phyloP scores from a whole-genome alignment of 345 rosid genomes.

The Turritis glabra region DNA sequence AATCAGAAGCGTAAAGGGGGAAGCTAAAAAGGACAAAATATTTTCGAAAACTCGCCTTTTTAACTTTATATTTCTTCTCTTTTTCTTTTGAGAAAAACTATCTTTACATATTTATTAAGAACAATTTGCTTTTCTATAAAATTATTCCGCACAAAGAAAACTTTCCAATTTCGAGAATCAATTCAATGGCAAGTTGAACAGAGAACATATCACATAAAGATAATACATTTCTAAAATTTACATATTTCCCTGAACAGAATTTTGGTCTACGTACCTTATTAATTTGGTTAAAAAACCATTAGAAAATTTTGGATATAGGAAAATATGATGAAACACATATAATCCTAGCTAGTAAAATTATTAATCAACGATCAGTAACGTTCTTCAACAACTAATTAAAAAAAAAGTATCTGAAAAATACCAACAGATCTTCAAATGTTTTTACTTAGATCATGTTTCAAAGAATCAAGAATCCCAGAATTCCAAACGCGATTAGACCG shows the following conservation, averaged over 20 bases:
- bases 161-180: conserved; percentile 23
- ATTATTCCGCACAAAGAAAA: conserved; percentile 29
- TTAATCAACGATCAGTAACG: conserved; percentile 16
- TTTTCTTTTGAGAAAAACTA: background rate
- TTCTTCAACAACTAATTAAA: conserved; percentile 15
- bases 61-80: background rate
- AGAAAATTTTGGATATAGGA: conserved; percentile 13
- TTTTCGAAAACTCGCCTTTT: background rate
- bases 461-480: conserved; percentile 39
- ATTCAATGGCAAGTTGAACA: conserved; percentile 26
- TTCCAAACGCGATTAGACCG: conserved; percentile 44
- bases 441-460: conserved; percentile 27
- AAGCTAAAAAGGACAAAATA: background rate
- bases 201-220: conserved; percentile 18
- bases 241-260: conserved; percentile 15
- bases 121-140: conserved; percentile 11
- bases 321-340: conserved; percentile 24
- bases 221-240: conserved; percentile 9
- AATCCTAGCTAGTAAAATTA: conserved; percentile 28
- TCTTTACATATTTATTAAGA: background rate
- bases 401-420: conserved; percentile 13
- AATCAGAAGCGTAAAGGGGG: background rate
- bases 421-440: conserved; percentile 27
- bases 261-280: conserved; percentile 19
- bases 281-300: conserved; percentile 19